phyloP scores from a whole-genome alignment of 345 rosid genomes.

The Ceriops tagal region DNA sequence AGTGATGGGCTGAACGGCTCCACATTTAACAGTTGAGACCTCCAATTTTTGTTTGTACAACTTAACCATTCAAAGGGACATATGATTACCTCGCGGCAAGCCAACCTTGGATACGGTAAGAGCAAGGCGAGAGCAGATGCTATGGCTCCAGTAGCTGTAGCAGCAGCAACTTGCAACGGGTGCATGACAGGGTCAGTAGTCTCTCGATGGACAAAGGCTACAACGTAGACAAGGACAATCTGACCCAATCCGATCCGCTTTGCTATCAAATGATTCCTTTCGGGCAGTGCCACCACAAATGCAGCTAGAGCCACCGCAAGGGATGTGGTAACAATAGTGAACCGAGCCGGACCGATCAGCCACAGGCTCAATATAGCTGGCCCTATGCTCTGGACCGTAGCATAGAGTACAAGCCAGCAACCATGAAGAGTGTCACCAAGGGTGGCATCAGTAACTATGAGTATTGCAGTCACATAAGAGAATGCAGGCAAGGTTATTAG shows the following conservation, averaged over 20 bases:
- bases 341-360: conserved; percentile 65
- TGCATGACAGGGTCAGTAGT: conserved; percentile 56
- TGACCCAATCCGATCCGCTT: conserved; percentile 85
- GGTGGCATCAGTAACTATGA: conserved; percentile 65
- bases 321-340: conserved; percentile 45
- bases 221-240: conserved; percentile 60
- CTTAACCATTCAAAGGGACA: not conserved
- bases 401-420: conserved; percentile 74
- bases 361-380: conserved; percentile 62
- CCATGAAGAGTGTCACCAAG: conserved; percentile 64
- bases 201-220: conserved; percentile 53
- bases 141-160: conserved; percentile 70
- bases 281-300: conserved; percentile 56
- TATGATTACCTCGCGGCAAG: conserved; percentile 54
- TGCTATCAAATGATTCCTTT: conserved; percentile 52
- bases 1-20: no score
- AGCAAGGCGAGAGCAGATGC: conserved; percentile 69
- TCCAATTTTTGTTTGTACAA: not conserved
- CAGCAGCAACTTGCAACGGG: conserved; percentile 68
- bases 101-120: conserved; percentile 75
- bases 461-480: conserved; percentile 64
- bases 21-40: no score
- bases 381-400: conserved; percentile 62
- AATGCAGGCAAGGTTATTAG: conserved; percentile 69
- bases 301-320: conserved; percentile 59